A percentile compares a stretch with the other conserved stretches of the same genome.
phyloP scores from a whole-genome alignment of 2,329 filamentous ascomycete species.

The Hyphodiscus sp. region DNA sequence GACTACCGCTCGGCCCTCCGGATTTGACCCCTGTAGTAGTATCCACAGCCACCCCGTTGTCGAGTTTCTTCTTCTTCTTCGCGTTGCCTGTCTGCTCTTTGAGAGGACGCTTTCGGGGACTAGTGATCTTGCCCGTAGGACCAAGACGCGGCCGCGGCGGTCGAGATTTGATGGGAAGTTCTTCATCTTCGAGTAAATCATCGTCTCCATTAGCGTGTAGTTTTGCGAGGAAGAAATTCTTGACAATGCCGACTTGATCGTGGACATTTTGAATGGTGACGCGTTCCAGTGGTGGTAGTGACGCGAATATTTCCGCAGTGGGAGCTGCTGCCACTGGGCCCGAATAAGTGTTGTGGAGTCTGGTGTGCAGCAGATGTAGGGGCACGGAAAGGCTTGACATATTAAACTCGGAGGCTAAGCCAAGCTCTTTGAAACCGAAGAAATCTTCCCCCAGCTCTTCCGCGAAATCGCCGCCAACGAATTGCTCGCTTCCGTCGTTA shows the following conservation, averaged over 20 bases:
- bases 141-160: slow-evolving; percentile 56
- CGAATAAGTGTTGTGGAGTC: slow-evolving; percentile 80
- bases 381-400: slow-evolving; percentile 84
- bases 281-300: slow-evolving; percentile 64
- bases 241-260: slow-evolving; percentile 78
- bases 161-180: slow-evolving; percentile 83
- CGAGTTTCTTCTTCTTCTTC: slow-evolving; percentile 81
- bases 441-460: slow-evolving; percentile 98
- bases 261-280: slow-evolving; percentile 74
- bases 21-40: slow-evolving; percentile 24
- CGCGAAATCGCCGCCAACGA: slow-evolving; percentile 92
- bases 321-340: slow-evolving; percentile 53
- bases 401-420: slow-evolving; percentile 85
- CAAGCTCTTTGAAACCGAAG: slow-evolving; percentile 95
- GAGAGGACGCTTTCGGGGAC: slow-evolving; percentile 73
- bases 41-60: slow-evolving; percentile 38
- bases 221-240: slow-evolving; percentile 87
- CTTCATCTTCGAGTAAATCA: slow-evolving; percentile 86
- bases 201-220: slow-evolving; percentile 77
- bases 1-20: slow-evolving; percentile 32
- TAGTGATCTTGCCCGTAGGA: slow-evolving; percentile 77
- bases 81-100: slow-evolving; percentile 77
- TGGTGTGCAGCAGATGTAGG: slow-evolving; percentile 85
- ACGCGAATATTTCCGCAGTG: slow-evolving; percentile 48
- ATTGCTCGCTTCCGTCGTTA: slow-evolving; percentile 95